These are phyloP conservation scores for Aspergillus taichungensis DNA, from an alignment of 495 filamentous ascomycete genomes.

Conservation along the genomic window DNA sequence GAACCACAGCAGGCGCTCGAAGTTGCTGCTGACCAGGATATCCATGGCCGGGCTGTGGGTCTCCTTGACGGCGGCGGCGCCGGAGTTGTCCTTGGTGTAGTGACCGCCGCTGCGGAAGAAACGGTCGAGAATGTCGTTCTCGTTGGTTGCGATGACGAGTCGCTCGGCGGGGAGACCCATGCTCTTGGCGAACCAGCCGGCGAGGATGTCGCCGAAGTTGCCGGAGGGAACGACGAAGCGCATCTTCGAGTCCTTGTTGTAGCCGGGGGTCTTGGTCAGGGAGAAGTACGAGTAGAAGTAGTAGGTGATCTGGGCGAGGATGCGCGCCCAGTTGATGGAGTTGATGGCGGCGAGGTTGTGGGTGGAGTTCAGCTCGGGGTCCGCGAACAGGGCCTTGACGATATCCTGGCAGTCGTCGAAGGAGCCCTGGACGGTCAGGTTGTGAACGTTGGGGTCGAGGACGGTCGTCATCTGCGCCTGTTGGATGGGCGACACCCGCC, in stretches of 20 bases:
- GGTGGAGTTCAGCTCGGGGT: conserved; percentile 61
- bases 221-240: conserved; percentile 82
- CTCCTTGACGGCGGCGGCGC: conserved; percentile 57
- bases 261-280: conserved; percentile 44
- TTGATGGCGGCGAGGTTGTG: conserved; percentile 81
- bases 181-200: conserved; percentile 80
- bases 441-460: conserved; percentile 78
- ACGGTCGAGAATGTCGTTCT: conserved; percentile 81
- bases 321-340: conserved; percentile 83
- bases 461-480: conserved; percentile 94
- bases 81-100: conserved; percentile 56
- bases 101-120: conserved; percentile 74
- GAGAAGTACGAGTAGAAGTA: conserved; percentile 88
- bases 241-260: conserved; percentile 49
- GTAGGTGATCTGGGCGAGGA: conserved; percentile 89
- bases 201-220: conserved; percentile 95
- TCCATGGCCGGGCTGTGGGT: conserved; percentile 93
- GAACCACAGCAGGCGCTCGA: conserved; percentile 95
- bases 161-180: conserved; percentile 86
- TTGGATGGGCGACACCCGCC: conserved; percentile 75
- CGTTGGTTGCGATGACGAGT: conserved; percentile 82
- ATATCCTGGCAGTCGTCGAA: conserved; percentile 98
- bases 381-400: conserved; percentile 85
- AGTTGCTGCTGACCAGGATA: conserved; percentile 89
- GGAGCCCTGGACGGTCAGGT: conserved; percentile 72